Conservation (phyloP, 208 protist species). For the Vickermania spadyakhi region DNA sequence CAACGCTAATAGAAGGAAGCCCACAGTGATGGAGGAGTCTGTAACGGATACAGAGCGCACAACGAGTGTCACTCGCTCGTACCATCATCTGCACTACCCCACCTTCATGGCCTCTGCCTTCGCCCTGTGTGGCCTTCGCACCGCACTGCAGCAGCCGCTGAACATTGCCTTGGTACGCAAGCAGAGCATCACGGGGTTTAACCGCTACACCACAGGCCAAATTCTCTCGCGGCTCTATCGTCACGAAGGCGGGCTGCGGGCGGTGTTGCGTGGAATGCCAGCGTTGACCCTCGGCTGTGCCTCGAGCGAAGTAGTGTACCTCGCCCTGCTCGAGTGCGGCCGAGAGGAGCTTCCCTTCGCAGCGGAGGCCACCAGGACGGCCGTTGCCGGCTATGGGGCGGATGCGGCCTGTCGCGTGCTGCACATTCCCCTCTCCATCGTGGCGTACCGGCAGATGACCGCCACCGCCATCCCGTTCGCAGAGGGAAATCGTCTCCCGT, state of each 20-base stretch:
- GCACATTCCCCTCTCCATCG: constrained; percentile 76
- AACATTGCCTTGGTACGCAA: constrained; percentile 74
- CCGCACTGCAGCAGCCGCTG: constrained; percentile 67
- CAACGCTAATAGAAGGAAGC: no score
- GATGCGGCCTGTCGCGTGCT: constrained; percentile 54
- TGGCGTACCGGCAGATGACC: constrained; percentile 81
- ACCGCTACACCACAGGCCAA: constrained; percentile 13
- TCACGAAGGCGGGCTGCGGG: constrained; percentile 35
- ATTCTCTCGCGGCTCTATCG: constrained; percentile 34
- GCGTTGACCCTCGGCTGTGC: constrained; percentile 61
- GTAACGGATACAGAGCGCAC: no score
- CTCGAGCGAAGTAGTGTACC: constrained; percentile 73
- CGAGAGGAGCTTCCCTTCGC: constrained; percentile 35
- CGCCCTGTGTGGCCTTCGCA: constrained; percentile 53
- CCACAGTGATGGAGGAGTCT: no score
- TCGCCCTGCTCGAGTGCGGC: constrained; percentile 63
- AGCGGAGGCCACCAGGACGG: constrained; percentile 28
- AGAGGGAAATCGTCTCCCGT: no score
- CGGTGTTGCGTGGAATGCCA: constrained; percentile 44
- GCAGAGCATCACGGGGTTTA: constrained; percentile 38
- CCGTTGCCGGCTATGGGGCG: constrained; percentile 44
- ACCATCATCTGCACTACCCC: constrained; percentile 47
- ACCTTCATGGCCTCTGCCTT: constrained; percentile 52
- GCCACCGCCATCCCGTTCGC: neutral
- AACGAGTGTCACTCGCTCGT: constrained; percentile 71